Evolutionary conservation across 75 land plant genomes (phyloP).

Genomic region (Larix kaempferi): DNA sequence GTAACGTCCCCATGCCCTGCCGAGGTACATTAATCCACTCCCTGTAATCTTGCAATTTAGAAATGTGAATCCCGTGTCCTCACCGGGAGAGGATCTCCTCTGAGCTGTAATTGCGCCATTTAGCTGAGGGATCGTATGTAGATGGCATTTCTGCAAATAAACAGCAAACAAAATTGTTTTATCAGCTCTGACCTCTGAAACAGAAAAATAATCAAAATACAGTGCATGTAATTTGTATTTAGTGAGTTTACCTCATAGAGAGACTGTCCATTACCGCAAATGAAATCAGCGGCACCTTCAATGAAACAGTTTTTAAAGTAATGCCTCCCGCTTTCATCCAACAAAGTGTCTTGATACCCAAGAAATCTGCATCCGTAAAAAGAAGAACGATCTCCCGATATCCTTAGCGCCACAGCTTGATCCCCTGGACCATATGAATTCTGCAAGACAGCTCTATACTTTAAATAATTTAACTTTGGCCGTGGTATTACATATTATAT

Average conservation of each 20-base stretch:
- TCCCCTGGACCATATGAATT: conserved; percentile 17
- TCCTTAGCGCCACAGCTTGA: conserved; percentile 35
- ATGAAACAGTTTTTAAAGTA: conserved; percentile 28
- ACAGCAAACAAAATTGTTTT: neutral
- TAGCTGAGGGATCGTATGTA: conserved; percentile 46
- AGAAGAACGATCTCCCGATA: conserved; percentile 17
- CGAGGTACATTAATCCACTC: conserved; percentile 39
- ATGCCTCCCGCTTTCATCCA: conserved; percentile 19
- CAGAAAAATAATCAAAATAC: neutral
- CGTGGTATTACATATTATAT: no score
- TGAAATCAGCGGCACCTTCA: conserved; percentile 29
- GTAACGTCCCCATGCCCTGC: conserved; percentile 74
- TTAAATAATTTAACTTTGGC: conserved; percentile 13
- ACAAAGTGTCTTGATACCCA: conserved; percentile 22
- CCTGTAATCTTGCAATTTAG: conserved; percentile 53
- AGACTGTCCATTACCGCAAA: conserved; percentile 20
- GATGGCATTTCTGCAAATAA: conserved; percentile 44
- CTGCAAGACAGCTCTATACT: neutral
- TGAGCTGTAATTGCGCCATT: conserved; percentile 75
- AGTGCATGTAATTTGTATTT: no score
- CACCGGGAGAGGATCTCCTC: conserved; percentile 21
- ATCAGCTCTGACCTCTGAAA: no score
- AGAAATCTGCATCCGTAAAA: conserved; percentile 17
- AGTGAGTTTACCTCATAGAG: conserved; percentile 7
- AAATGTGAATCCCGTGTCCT: conserved; percentile 68